Evolutionary conservation across 768 basidiomycete genomes (phyloP), one percentile per base, ranked within the genome.

Genomic region (Pulveroboletus sp.): DNA sequence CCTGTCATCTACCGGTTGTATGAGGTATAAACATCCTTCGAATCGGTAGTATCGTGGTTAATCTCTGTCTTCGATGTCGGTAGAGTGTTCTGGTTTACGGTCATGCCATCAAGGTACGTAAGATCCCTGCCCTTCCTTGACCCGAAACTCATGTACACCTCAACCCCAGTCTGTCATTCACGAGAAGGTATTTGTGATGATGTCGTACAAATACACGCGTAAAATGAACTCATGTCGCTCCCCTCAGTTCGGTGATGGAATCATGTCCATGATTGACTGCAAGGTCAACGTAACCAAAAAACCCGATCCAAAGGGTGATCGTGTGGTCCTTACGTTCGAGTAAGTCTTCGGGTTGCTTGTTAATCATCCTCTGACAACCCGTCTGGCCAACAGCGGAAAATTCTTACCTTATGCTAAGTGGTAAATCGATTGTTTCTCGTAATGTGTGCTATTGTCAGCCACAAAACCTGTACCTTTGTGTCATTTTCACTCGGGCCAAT

Each of bases 181-280:
- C 57, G 88, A 90, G 68, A 87, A 87, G 76, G 81, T 81, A 45
- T 21, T 33, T 38, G 27, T 17, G 24, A 39, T 27, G 25, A 14
- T 33, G 20, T 39, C 10, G 37, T 35, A 20, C 24, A 34, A 9
- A 16, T 19, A 11, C 2, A 6, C 1, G 4, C 17, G 24, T 9
- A 13, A n/a, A 6, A 16, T 44, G 37, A 35, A 29, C 50, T 54
- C 17, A 50, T 40, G 19, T 16, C 12, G 2, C 21, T 4, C 17
- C 43, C 7, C 9, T 11, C 42, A 87, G 85, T 90, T 90, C 53
- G 89, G 89, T 6, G 89, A 91, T 58, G 88, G 89, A 5, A 90
- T 91, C 51, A 90, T 90, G 87, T 87, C 85, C 17, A 87, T 90
- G 85, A 89, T 90, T 49, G 88, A 91, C 64, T 90, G 88, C 67